These are phyloP conservation scores for Mycena citricolor DNA, from an alignment of 1,284 basidiomycete genomes.

Conservation along the genomic window DNA sequence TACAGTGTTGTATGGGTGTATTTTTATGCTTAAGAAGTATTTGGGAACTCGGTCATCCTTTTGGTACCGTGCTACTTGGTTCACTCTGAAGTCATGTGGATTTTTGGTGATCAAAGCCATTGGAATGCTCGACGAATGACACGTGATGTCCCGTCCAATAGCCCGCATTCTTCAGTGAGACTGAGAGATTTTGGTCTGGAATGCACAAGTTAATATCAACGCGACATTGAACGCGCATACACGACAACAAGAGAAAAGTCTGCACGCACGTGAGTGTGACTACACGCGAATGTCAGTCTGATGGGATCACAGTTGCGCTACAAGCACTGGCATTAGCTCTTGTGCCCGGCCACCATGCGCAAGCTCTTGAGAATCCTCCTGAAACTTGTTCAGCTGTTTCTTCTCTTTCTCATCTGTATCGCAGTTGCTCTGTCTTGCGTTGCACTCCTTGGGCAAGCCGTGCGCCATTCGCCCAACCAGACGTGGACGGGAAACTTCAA, in stretches of 20 bases:
- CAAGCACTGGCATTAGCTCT: slow-evolving; percentile 3
- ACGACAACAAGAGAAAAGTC: no score
- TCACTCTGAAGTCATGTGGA: slow-evolving; percentile 19
- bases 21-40: slow-evolving; percentile 15
- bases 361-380: slow-evolving; percentile 38
- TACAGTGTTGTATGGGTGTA: not conserved
- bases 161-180: not conserved
- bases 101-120: not conserved
- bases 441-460: slow-evolving; percentile 66
- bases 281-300: no score
- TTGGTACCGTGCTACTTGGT: slow-evolving; percentile 28
- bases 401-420: slow-evolving; percentile 55
- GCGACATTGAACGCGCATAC: not conserved
- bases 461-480: slow-evolving; percentile 53
- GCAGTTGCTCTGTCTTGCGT: slow-evolving; percentile 61
- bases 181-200: not conserved
- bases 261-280: no score
- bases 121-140: no score
- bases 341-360: no score
- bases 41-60: not conserved
- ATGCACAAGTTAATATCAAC: not conserved
- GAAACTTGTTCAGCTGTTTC: slow-evolving; percentile 45
- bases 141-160: not conserved
- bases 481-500: slow-evolving; percentile 64
- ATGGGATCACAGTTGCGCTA: no score